phyloP scores from a whole-genome alignment of 1,284 basidiomycete genomes.

The Vanrija humicola region DNA sequence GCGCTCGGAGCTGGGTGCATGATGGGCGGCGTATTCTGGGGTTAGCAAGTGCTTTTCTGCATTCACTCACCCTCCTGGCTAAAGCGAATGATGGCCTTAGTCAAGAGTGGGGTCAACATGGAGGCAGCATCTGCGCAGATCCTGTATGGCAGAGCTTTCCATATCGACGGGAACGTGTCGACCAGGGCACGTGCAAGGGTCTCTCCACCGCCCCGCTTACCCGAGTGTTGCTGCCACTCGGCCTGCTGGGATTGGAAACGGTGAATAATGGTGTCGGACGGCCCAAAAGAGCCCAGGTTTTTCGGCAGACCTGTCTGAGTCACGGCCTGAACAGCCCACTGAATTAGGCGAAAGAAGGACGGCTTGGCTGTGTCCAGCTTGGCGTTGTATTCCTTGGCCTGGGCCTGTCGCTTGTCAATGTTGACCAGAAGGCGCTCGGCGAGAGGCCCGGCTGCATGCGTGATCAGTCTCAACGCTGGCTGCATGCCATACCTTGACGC shows the following conservation, averaged over 20 bases:
- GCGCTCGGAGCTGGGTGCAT: neutral
- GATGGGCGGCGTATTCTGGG: neutral
- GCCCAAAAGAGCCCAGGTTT: too few species aligned
- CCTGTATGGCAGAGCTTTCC: neutral
- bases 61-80: constrained; percentile 2
- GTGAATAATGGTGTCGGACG: too few species aligned
- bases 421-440: neutral
- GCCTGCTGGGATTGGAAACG: too few species aligned
- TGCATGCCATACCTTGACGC: too few species aligned
- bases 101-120: neutral
- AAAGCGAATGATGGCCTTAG: constrained; percentile 4
- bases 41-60: too few species aligned
- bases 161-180: neutral
- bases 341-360: too few species aligned
- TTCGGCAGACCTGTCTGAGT: too few species aligned
- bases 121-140: neutral
- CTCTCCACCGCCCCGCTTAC: too few species aligned
- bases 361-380: too few species aligned
- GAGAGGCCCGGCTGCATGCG: neutral
- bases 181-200: neutral
- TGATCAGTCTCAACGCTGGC: neutral
- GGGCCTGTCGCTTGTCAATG: too few species aligned
- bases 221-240: too few species aligned
- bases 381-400: neutral
- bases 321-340: too few species aligned